These are phyloP conservation scores for Hemileccinum rubropunctum DNA, from an alignment of 768 basidiomycete genomes.

Conservation along the genomic window DNA sequence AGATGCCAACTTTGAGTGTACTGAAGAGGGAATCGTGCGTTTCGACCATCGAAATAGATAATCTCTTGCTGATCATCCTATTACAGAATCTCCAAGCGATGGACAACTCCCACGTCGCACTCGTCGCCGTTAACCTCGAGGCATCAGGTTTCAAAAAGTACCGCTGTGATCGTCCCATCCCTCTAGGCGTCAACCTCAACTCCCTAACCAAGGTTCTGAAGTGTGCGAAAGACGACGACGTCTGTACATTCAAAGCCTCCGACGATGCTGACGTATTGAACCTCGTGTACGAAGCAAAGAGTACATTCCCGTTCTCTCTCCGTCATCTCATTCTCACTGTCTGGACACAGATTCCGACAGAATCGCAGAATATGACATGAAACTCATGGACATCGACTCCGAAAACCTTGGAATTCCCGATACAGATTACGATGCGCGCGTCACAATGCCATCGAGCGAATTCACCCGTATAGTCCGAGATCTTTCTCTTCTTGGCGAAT, in stretches of 20 bases:
- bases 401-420: conserved; percentile 95
- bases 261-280: conserved; percentile 90
- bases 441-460: conserved; percentile 82
- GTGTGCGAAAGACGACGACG: conserved; percentile 95
- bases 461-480: conserved; percentile 94
- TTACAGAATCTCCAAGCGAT: conserved; percentile 88
- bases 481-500: conserved; percentile 86
- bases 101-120: conserved; percentile 99
- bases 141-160: conserved; percentile 80
- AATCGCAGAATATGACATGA: conserved; percentile 98
- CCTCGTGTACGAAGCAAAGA: conserved; percentile 86
- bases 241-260: conserved; percentile 83
- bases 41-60: not conserved
- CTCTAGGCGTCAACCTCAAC: conserved; percentile 81
- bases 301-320: conserved; percentile 43
- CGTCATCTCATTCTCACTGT: not conserved
- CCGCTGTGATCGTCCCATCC: conserved; percentile 94
- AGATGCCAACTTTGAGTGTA: conserved; percentile 97
- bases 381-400: conserved; percentile 98
- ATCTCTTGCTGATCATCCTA: not conserved
- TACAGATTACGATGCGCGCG: conserved; percentile 93
- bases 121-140: conserved; percentile 84
- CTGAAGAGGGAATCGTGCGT: conserved; percentile 87
- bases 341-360: conserved; percentile 71
- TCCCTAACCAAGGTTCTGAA: conserved; percentile 94